A percentile compares a stretch with the other conserved stretches of the same genome.
Conservation (phyloP, 2,329 filamentous ascomycete species). For the Curvularia sp. region DNA sequence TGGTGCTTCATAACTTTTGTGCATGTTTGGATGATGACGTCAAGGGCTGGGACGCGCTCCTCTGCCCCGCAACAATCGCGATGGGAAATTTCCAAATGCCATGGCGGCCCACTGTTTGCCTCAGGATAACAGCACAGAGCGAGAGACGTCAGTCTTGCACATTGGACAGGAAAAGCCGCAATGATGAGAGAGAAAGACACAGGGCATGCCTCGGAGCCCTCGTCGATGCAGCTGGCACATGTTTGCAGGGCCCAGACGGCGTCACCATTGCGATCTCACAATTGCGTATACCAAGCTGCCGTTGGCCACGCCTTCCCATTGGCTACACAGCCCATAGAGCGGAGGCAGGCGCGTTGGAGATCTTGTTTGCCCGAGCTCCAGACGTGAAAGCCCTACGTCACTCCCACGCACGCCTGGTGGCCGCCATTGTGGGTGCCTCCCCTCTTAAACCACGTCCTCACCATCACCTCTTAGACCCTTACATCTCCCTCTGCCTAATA, state of each 20-base stretch:
- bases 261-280: slow-evolving; percentile 30
- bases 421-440: slow-evolving; percentile 36
- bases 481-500: slow-evolving; percentile 14
- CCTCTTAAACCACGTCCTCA: slow-evolving; percentile 35
- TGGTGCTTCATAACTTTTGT: slow-evolving; percentile 25
- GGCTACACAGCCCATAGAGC: slow-evolving; percentile 20
- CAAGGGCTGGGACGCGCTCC: slow-evolving; percentile 13
- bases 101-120: slow-evolving; percentile 23
- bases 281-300: slow-evolving; percentile 30
- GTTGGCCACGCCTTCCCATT: slow-evolving; percentile 29
- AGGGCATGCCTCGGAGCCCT: slow-evolving; percentile 2
- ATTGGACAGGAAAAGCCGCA: not conserved
- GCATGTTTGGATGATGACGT: slow-evolving; percentile 27
- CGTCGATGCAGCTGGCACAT: slow-evolving; percentile 5
- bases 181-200: not conserved
- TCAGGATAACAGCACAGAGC: not conserved
- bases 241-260: slow-evolving; percentile 12
- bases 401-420: slow-evolving; percentile 23
- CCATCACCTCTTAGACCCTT: slow-evolving; percentile 21
- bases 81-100: slow-evolving; percentile 43
- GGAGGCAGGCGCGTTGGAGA: slow-evolving; percentile 28
- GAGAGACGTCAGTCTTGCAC: not conserved
- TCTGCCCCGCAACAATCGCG: slow-evolving; percentile 14
- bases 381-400: slow-evolving; percentile 45
- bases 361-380: slow-evolving; percentile 29